phyloP scores from a whole-genome alignment of 2,329 filamentous ascomycete species.

The Sclerotinia spermophila region DNA sequence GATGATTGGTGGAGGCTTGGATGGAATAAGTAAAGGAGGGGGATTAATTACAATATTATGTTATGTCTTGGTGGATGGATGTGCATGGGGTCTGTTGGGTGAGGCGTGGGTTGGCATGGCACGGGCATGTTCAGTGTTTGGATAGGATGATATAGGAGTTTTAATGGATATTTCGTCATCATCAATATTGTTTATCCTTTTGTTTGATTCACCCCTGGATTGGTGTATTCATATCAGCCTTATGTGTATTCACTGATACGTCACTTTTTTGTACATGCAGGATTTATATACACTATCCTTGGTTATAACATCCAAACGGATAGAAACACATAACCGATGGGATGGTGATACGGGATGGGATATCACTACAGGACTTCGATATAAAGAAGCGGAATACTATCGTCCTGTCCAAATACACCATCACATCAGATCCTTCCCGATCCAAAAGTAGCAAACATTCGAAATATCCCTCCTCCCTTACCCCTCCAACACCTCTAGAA shows the following conservation, averaged over 20 bases:
- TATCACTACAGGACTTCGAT: neutral
- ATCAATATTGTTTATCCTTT: neutral
- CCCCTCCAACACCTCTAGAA: conserved; percentile 2
- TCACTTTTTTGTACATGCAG: neutral
- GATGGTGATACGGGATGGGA: neutral
- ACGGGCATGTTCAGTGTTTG: conserved; percentile 8
- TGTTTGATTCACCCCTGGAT: neutral
- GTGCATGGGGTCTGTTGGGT: conserved; percentile 1
- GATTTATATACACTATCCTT: neutral
- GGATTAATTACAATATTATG: conserved; percentile 1
- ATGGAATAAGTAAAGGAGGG: neutral
- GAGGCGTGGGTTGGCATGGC: conserved; percentile 7
- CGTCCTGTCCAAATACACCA: neutral
- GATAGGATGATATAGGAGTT: conserved; percentile 8
- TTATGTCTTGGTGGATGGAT: conserved; percentile 5
- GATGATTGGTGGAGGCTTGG: neutral
- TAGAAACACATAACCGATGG: neutral
- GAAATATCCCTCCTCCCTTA: neutral
- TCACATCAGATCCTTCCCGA: neutral
- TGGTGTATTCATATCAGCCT: neutral
- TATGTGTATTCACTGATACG: neutral
- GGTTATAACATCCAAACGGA: neutral
- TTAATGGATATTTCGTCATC: conserved; percentile 9
- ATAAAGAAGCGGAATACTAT: neutral
- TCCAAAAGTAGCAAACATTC: neutral